These are phyloP conservation scores for Mycotypha africana DNA, from an alignment of 371 early-diverging fungal genomes.

Conservation along the genomic window DNA sequence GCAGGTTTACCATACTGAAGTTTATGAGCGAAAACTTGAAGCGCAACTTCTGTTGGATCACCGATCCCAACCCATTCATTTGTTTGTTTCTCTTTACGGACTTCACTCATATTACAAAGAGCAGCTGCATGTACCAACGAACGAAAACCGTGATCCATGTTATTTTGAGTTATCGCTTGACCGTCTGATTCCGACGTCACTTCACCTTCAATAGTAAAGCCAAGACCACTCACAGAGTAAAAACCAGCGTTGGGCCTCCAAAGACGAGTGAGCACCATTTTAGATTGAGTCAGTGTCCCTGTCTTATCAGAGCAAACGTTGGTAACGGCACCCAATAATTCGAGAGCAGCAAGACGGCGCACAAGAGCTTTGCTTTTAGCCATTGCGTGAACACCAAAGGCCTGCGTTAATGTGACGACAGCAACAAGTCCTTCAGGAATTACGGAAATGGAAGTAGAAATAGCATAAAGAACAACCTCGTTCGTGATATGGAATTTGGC, in stretches of 20 bases:
- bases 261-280: constrained; percentile 76
- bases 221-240: constrained; percentile 56
- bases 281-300: constrained; percentile 92
- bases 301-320: constrained; percentile 96
- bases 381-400: constrained; percentile 87
- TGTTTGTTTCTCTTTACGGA: constrained; percentile 50
- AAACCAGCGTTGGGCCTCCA: constrained; percentile 67
- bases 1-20: constrained; percentile 60
- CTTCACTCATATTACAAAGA: constrained; percentile 72
- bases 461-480: constrained; percentile 67
- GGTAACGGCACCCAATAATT: constrained; percentile 87
- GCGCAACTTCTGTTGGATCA: constrained; percentile 80
- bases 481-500: constrained; percentile 57
- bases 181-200: constrained; percentile 18
- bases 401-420: constrained; percentile 87
- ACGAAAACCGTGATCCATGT: constrained; percentile 29
- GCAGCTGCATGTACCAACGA: constrained; percentile 48
- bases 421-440: constrained; percentile 96
- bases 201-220: constrained; percentile 40
- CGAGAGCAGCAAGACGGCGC: constrained; percentile 82
- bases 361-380: constrained; percentile 80
- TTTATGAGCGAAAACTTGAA: constrained; percentile 75
- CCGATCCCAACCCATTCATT: constrained; percentile 72
- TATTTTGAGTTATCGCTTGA: background rate
- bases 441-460: constrained; percentile 86